These are phyloP conservation scores for Ophiostoma angusticollis DNA, from an alignment of 2,329 filamentous ascomycete species.

Conservation along the genomic window DNA sequence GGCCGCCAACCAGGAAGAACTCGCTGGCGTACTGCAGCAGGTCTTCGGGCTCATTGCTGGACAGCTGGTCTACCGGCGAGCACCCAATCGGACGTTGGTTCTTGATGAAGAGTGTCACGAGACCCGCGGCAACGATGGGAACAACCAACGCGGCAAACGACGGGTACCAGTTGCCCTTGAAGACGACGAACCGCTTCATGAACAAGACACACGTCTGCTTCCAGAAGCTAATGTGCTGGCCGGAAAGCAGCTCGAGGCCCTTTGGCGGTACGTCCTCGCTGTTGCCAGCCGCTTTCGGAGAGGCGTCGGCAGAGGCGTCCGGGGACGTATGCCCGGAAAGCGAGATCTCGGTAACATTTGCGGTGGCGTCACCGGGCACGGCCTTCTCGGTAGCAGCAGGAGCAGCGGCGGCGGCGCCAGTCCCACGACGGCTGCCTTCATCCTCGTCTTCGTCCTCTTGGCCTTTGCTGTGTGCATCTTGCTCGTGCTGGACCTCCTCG, in stretches of 20 bases:
- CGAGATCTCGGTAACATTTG: too few relatives aligned
- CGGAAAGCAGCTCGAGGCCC: conserved; percentile 49
- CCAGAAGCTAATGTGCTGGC: conserved; percentile 54
- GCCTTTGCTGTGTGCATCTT: conserved; percentile 5
- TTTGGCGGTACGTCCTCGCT: conserved; percentile 14
- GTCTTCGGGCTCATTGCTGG: conserved; percentile 26
- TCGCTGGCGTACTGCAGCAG: conserved; percentile 26
- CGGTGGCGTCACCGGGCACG: too few relatives aligned
- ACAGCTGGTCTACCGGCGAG: conserved; percentile 33
- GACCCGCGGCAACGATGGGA: conserved; percentile 64
- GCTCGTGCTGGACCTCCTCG: conserved; percentile 56
- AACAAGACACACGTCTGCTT: conserved; percentile 65
- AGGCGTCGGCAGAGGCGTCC: too few relatives aligned
- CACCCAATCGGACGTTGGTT: conserved; percentile 40
- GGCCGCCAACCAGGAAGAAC: conserved; percentile 30
- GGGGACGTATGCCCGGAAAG: too few relatives aligned
- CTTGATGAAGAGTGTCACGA: conserved; percentile 65
- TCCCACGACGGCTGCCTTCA: background rate
- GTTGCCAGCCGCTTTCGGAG: background rate
- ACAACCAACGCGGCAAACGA: conserved; percentile 63
- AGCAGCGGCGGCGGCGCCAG: background rate
- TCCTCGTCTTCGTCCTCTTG: background rate
- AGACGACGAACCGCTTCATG: conserved; percentile 61
- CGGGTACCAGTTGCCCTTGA: conserved; percentile 66
- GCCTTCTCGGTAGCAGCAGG: background rate